Base-by-base conservation (phyloP, 352 stramenopile species). In the Phytophthora multivora region DNA sequence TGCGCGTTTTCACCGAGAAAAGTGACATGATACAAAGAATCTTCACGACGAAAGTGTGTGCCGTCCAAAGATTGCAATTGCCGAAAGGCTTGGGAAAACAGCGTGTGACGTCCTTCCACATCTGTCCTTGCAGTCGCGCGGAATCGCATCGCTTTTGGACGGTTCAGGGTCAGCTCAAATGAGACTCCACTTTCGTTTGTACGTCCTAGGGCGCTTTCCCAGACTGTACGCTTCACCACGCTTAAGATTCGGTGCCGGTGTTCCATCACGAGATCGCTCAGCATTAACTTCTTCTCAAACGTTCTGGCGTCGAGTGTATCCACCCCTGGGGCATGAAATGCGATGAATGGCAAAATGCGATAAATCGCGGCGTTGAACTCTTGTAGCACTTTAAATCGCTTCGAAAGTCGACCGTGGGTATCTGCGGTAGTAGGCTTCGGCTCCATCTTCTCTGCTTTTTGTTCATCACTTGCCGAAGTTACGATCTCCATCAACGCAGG, bases 1-100 rank as follows among this genome's bases (percentile, higher is more conserved):
- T 93, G 72, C 0, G 86, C 86, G 26, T 93, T 93, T 66, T 97
- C 89, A 18, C 89, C 88, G 19, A 96, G 74, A 63, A 96, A 96
- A 3, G 77, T 77, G 12, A 93, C 88, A 43, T 90, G 80, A 57
- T 97, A 97, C 13, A 97, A 71, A 15, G 89, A 88, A 8, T 80
- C 70, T 2, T 59, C 36, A 9, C 84, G 84, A 2, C 88, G 76
- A 38, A 96, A 91, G 26, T 93, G 80, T 10, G 72, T 67, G 12
- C 79, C 71, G 28, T 88, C 75, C 6, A 90, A 71, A 18, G 72
- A 49, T 48, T 90, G 88, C 0, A 96, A 70, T 50, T 96, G 86
- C 1, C 83, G 72, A 54, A 95, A 96, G 2, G 89, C 90, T 59
- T 97, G 89, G 8, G 82, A 88, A 54, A 96, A 96, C 1, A 96